Conservation (phyloP, 352 stramenopile genomes). For the Globisporangium echinulatum region DNA sequence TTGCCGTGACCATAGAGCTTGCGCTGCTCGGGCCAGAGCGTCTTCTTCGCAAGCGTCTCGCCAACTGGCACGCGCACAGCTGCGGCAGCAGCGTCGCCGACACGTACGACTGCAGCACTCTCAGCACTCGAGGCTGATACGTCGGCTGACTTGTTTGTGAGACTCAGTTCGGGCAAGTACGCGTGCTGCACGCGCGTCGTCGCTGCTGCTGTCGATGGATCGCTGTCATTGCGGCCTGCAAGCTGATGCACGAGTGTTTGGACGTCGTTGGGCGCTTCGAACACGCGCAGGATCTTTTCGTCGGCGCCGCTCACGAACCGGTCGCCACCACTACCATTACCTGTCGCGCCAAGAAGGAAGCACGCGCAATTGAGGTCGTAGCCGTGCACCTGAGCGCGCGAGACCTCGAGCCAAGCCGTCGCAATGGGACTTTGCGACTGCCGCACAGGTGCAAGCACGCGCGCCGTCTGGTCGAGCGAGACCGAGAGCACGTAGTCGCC, state of each 20-base stretch:
- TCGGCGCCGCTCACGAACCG: slow-evolving; percentile 73
- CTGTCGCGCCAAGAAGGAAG: slow-evolving; percentile 25
- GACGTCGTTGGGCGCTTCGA: slow-evolving; percentile 53
- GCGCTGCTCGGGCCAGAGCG: slow-evolving; percentile 65
- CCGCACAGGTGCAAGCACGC: slow-evolving; percentile 30
- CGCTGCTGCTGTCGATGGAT: background rate
- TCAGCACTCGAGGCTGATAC: slow-evolving; percentile 13
- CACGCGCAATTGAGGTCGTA: slow-evolving; percentile 76
- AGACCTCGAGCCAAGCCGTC: slow-evolving; percentile 54
- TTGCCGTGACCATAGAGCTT: slow-evolving; percentile 82
- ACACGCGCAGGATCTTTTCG: slow-evolving; percentile 79
- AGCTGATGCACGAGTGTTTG: slow-evolving; percentile 24
- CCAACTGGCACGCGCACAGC: slow-evolving; percentile 42
- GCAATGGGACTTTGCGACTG: background rate
- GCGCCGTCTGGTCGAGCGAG: slow-evolving; percentile 72
- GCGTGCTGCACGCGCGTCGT: slow-evolving; percentile 34
- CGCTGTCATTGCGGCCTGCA: slow-evolving; percentile 1
- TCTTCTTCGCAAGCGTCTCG: slow-evolving; percentile 52
- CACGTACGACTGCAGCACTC: slow-evolving; percentile 2
- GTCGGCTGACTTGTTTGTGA: slow-evolving; percentile 51
- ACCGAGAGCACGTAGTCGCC: slow-evolving; percentile 66
- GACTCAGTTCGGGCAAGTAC: slow-evolving; percentile 68
- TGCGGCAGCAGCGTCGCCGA: slow-evolving; percentile 3
- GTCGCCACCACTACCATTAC: slow-evolving; percentile 15
- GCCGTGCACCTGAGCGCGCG: slow-evolving; percentile 69